Conservation (phyloP, 2,329 filamentous ascomycete species). For the Claviceps citrina region DNA sequence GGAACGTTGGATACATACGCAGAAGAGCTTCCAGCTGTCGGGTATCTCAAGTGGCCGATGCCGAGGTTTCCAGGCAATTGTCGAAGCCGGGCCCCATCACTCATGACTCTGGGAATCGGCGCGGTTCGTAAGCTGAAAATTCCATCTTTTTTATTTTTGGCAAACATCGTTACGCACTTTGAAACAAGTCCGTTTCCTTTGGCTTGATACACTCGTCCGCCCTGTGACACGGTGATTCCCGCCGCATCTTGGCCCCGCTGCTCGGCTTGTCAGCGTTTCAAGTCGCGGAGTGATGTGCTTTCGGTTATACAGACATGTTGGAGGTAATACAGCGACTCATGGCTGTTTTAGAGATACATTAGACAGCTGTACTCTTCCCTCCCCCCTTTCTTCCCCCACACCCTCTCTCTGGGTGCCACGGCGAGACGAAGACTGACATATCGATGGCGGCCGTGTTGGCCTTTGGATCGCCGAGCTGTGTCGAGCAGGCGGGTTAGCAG, state of each 20-base stretch:
- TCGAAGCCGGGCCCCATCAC: constrained; percentile 46
- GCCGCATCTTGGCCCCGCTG: constrained; percentile 63
- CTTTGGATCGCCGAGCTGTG: constrained; percentile 19
- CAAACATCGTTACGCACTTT: neutral
- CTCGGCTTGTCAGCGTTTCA: neutral
- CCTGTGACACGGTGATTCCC: constrained; percentile 64
- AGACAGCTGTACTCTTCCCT: neutral
- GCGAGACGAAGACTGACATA: constrained; percentile 18
- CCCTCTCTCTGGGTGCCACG: neutral
- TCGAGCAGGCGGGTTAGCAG: neutral
- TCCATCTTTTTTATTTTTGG: neutral
- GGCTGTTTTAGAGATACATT: constrained; percentile 13
- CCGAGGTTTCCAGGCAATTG: constrained; percentile 57
- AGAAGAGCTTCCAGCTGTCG: constrained; percentile 66
- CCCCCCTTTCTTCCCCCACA: too few relatives aligned
- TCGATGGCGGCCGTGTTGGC: constrained; percentile 39
- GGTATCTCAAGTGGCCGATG: constrained; percentile 72
- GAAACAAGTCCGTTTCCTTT: constrained; percentile 41
- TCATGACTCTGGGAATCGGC: constrained; percentile 13
- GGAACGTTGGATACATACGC: constrained; percentile 14
- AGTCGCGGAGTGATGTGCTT: neutral
- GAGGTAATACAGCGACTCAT: constrained; percentile 57
- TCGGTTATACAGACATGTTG: constrained; percentile 28
- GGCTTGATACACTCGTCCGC: constrained; percentile 72
- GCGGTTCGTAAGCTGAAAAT: constrained; percentile 21